Percentiles rank a stretch among this genome's conserved stretches.
Conservation (phyloP, 148 eudicot species). For the Silene uniflora region DNA sequence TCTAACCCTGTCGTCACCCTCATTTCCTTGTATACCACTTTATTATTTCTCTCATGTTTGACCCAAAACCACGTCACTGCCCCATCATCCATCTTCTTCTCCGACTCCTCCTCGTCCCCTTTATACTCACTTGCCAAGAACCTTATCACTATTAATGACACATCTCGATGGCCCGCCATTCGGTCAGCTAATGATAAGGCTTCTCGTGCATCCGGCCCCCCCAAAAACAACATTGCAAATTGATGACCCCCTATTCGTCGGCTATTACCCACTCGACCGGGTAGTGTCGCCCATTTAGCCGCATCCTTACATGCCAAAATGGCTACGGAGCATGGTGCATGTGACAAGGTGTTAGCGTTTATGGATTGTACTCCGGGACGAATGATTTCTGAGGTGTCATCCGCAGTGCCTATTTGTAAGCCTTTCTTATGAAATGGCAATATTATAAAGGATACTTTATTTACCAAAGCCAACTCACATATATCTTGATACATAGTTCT, state of each 20-base stretch:
- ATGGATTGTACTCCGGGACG: slow-evolving; percentile 29
- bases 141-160: slow-evolving; percentile 48
- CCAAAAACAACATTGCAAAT: slow-evolving; percentile 65
- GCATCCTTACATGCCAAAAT: slow-evolving; percentile 49
- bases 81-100: slow-evolving; percentile 81
- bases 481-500: slow-evolving; percentile 87
- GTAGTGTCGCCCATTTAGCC: neutral
- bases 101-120: slow-evolving; percentile 50
- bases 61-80: slow-evolving; percentile 89
- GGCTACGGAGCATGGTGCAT: slow-evolving; percentile 88
- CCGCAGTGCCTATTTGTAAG: slow-evolving; percentile 5
- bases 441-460: slow-evolving; percentile 55
- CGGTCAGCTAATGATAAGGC: slow-evolving; percentile 67
- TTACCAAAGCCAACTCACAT: slow-evolving; percentile 59
- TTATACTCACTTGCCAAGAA: slow-evolving; percentile 42
- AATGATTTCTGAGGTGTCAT: slow-evolving; percentile 3
- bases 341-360: slow-evolving; percentile 43
- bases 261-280: neutral
- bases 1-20: slow-evolving; percentile 65
- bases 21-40: slow-evolving; percentile 63
- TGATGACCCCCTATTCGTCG: slow-evolving; percentile 22
- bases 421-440: slow-evolving; percentile 48
- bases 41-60: slow-evolving; percentile 61
- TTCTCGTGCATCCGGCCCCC: slow-evolving; percentile 79
- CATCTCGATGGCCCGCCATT: slow-evolving; percentile 40